Evolutionary conservation across 2,329 filamentous ascomycete genomes (phyloP).

Genomic region (Clarireedia hainanense): DNA sequence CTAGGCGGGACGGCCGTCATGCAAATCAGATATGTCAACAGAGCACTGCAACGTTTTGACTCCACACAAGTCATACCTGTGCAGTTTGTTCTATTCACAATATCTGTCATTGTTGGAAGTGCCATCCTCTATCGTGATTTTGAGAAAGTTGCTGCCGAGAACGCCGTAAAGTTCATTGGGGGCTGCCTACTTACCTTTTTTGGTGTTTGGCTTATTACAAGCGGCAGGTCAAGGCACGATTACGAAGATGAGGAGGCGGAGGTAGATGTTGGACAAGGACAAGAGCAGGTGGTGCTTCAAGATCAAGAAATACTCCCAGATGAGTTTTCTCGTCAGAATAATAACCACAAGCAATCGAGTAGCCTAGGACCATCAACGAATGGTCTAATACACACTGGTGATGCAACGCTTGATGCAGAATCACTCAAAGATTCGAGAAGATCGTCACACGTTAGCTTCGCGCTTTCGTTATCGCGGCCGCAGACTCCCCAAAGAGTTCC

Average conservation of each 20-base stretch:
- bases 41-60: constrained; percentile 82
- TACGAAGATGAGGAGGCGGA: constrained; percentile 54
- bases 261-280: constrained; percentile 52
- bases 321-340: constrained; percentile 10
- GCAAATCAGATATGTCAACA: constrained; percentile 97
- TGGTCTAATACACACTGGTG: constrained; percentile 11
- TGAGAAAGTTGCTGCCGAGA: constrained; percentile 65
- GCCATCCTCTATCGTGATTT: constrained; percentile 93
- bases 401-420: constrained; percentile 13
- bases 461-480: constrained; percentile 15
- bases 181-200: constrained; percentile 90
- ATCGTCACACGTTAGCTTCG: constrained; percentile 25
- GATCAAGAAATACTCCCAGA: constrained; percentile 38
- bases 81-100: constrained; percentile 93
- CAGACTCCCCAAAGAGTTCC: constrained; percentile 20
- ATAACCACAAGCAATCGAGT: constrained; percentile 10
- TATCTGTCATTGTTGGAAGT: constrained; percentile 91
- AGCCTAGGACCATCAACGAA: constrained; percentile 9
- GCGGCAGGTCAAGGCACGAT: constrained; percentile 61
- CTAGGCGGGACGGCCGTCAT: constrained; percentile 80
- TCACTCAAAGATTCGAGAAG: constrained; percentile 13
- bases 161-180: constrained; percentile 77
- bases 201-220: constrained; percentile 96
- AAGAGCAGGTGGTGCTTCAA: constrained; percentile 54
- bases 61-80: constrained; percentile 97